Evolutionary conservation across 163 green algal species (phyloP), one percentile per base, ranked within the genome.

Genomic region (Picocystis sp.): DNA sequence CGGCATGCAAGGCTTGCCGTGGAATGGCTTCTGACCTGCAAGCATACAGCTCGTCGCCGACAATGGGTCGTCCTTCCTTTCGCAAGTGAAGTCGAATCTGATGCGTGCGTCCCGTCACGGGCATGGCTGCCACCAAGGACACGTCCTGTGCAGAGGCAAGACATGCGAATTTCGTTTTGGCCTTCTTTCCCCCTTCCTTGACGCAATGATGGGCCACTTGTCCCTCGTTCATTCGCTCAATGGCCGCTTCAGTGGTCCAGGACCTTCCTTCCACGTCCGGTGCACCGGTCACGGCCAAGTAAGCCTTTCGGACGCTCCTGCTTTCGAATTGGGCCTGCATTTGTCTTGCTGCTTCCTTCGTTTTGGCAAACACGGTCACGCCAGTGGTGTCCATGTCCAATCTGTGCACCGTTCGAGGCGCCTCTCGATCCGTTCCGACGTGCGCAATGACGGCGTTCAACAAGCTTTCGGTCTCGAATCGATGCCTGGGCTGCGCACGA

Each of bases 321-420:
- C 8, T 38, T 8, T 38, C 29, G 51, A 65, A 65, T 35, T 65
- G 58, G 25, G 22, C 6, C 43, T 45, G 34, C 8, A 65, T 34
- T 10, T 13, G 23, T 34, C 19, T 35, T 1, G 45, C 52, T n/a
- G 47, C 45, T 11, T 19, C 33, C 13, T 24, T 49, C 21, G 49
- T 38, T 29, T 68, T 68, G 3, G 56, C 54, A 25, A 62, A 60
- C 45, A 68, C 23, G 6, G 21, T 19, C 5, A 68, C 61, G 5
- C 61, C 61, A 22, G 17, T 50, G 14, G 61, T 68, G 45, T 68
- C 55, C 61, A 68, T 68, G 55, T 68, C 61, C 33, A 68, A 53
- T 11, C 61, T 42, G 45, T 68, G 61, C 11, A 68, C 47, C 12
- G 58, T 45, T 34, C 48, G 54, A 21, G 60, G 59, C 34, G 46